A percentile compares a stretch with the other conserved stretches of the same genome.
phyloP scores from a whole-genome alignment of 2,329 filamentous ascomycete species.

The Aspergillus sclerotialis region DNA sequence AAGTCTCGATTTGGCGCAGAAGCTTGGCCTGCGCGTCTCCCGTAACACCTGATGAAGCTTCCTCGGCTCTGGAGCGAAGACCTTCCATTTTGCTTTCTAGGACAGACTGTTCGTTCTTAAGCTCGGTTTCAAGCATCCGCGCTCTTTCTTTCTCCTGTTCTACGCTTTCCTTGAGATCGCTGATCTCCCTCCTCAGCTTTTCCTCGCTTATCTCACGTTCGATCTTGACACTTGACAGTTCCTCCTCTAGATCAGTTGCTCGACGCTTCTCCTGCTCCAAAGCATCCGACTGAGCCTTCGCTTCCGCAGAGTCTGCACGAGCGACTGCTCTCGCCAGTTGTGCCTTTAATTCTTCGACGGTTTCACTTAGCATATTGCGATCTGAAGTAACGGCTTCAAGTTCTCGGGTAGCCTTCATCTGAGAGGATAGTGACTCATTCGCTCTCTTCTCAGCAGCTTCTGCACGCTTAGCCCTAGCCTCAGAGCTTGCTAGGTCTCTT shows the following conservation, averaged over 20 bases:
- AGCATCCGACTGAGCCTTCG: constrained; percentile 59
- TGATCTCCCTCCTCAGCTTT: constrained; percentile 61
- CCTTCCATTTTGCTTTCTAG: constrained; percentile 87
- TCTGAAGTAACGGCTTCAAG: constrained; percentile 58
- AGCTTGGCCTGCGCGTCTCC: constrained; percentile 85
- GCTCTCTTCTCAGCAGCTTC: constrained; percentile 53
- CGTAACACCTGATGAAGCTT: constrained; percentile 73
- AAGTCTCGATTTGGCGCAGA: constrained; percentile 84
- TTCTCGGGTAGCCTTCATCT: constrained; percentile 49
- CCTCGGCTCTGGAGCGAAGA: constrained; percentile 77
- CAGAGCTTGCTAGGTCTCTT: constrained; percentile 41
- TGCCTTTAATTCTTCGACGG: constrained; percentile 60
- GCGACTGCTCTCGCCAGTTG: constrained; percentile 64
- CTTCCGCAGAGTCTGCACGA: constrained; percentile 60
- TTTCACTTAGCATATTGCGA: constrained; percentile 55
- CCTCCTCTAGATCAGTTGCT: constrained; percentile 52
- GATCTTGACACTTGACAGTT: constrained; percentile 58
- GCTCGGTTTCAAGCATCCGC: constrained; percentile 63
- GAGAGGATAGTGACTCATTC: constrained; percentile 47
- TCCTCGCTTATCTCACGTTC: constrained; percentile 72
- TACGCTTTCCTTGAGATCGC: constrained; percentile 65
- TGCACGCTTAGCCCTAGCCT: constrained; percentile 54
- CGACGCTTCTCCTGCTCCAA: constrained; percentile 58
- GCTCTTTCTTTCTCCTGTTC: constrained; percentile 66
- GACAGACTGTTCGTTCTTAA: constrained; percentile 67